These are phyloP conservation scores for Plasmodium coatneyi DNA, from an alignment of 169 alveolate species.

Conservation along the genomic window DNA sequence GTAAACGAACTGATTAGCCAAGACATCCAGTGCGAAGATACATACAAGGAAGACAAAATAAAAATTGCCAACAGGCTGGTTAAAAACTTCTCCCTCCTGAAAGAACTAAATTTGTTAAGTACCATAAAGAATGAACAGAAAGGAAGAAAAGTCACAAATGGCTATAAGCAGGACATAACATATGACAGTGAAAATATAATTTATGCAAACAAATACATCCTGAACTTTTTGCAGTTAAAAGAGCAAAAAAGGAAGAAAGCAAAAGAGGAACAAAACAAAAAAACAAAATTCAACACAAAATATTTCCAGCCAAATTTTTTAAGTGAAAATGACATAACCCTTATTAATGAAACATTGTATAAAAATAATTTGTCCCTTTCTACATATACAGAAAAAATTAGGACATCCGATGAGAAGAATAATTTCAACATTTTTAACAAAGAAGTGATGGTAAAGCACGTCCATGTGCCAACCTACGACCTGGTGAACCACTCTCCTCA, in stretches of 20 bases:
- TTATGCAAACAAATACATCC: constrained; percentile 36
- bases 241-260: constrained; percentile 30
- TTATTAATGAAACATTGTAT: constrained; percentile 33
- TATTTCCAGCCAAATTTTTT: neutral
- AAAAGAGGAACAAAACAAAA: constrained; percentile 3
- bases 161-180: neutral
- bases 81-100: constrained; percentile 66
- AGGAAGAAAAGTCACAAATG: neutral
- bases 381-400: constrained; percentile 48
- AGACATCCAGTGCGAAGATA: constrained; percentile 35
- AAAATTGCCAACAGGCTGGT: constrained; percentile 55
- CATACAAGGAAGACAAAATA: constrained; percentile 35
- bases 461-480: constrained; percentile 15
- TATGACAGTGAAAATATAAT: constrained; percentile 30
- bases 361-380: constrained; percentile 35
- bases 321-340: constrained; percentile 40
- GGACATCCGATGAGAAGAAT: constrained; percentile 14
- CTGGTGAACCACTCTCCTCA: neutral
- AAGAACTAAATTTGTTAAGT: constrained; percentile 60
- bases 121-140: constrained; percentile 31
- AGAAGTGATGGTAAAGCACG: constrained; percentile 9
- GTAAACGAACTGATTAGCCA: constrained; percentile 23
- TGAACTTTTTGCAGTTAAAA: constrained; percentile 44
- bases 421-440: constrained; percentile 26
- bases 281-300: neutral